Evolutionary conservation across 306 rosid genomes (phyloP), one percentile per base, ranked within the genome.

Genomic region (Cucurbita pepo): DNA sequence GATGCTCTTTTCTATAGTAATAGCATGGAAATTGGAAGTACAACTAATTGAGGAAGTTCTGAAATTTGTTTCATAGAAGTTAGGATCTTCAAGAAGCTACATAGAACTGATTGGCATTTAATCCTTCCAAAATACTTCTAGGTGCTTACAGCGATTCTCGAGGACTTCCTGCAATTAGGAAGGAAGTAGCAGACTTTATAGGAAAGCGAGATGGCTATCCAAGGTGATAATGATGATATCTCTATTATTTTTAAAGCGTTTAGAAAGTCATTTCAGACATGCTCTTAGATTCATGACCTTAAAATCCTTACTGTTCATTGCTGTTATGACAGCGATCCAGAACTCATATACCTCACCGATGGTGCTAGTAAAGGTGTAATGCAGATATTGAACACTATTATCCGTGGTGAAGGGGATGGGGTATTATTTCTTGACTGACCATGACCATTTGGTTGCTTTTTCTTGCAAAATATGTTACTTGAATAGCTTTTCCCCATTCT

Each of bases 81-180:
- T 21, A 41, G 12, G 51, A 41, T 34, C 19, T 30, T 37, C 44
- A 13, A 59, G 44, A 38, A 36, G 21, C 69, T 43, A 11, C 55
- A 69, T 22, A 7, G 15, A 45, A 45, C 14, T 69, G 73, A 22
- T 74, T 51, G 61, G 72, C 48, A n/a, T 76, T 10, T 48, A 14
- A 11, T 36, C 34, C 43, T 61, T 69, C 47, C 22, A 12, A 60
- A 56, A 13, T 56, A 51, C 54, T 14, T 77, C 40, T 80, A 95
- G 99, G 97, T 86, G 99, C 99, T 75, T 95, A 95, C 71, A 95
- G 99, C 69, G 99, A 95, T 77, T 95, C 99, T 36, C 88, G 99
- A 75, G 99, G 99, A 52, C 4, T 88, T 88, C 96, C 95, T 10
- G 99, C 92, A 74, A 53, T 95, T 74, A 80, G 97, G 81, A 88